These are phyloP conservation scores for Clarireedia paspali DNA, from an alignment of 2,329 filamentous ascomycete genomes.

Conservation along the genomic window DNA sequence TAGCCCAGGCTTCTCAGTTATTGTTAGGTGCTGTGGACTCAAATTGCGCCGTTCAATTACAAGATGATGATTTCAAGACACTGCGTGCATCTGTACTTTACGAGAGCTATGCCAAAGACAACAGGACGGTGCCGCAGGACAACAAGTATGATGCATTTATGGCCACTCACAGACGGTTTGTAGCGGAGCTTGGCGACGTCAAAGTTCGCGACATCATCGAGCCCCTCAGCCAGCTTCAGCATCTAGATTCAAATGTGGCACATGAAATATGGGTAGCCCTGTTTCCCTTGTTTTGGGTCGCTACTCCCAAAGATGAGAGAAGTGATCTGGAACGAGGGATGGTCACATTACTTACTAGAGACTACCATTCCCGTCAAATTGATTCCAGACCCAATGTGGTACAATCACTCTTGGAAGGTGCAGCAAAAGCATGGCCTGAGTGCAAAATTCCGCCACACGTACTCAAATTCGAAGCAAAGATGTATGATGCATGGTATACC, in stretches of 20 bases:
- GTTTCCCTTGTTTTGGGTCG: constrained; percentile 92
- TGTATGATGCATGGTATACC: constrained; percentile 97
- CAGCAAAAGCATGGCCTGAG: constrained; percentile 73
- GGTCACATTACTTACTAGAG: constrained; percentile 84
- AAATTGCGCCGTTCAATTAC: constrained; percentile 68
- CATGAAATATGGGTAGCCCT: constrained; percentile 86
- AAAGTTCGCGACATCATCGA: constrained; percentile 84
- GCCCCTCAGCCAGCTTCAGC: constrained; percentile 84
- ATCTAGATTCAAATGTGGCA: constrained; percentile 73
- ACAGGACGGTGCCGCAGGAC: constrained; percentile 63
- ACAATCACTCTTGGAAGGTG: constrained; percentile 82
- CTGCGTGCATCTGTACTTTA: constrained; percentile 68
- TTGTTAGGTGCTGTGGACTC: constrained; percentile 87
- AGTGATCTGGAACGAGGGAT: constrained; percentile 85
- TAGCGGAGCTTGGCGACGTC: constrained; percentile 75
- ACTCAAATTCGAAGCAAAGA: constrained; percentile 88
- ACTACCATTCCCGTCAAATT: constrained; percentile 89
- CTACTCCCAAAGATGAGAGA: constrained; percentile 78
- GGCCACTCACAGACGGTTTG: constrained; percentile 71
- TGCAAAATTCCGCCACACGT: constrained; percentile 94
- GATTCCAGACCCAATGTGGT: constrained; percentile 95
- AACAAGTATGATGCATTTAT: constrained; percentile 77
- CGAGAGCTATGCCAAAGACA: constrained; percentile 64
- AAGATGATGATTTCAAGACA: constrained; percentile 76
- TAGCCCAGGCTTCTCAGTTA: constrained; percentile 89